Conservation (phyloP, 805 yeast species). For the Wickerhamomyces mucosus region DNA sequence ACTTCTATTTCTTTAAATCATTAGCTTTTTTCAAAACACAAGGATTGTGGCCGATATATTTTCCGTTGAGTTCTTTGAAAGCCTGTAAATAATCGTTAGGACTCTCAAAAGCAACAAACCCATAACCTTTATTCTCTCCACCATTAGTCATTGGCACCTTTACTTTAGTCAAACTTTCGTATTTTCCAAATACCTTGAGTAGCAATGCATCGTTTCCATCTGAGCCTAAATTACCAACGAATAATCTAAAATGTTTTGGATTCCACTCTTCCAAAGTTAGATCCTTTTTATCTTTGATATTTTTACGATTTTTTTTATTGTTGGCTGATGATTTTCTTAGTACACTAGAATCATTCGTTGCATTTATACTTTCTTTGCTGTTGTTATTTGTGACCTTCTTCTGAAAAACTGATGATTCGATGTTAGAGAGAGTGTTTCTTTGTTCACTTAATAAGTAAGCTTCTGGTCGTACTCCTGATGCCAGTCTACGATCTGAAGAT, state of each 20-base stretch:
- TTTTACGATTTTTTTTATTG: constrained; percentile 1
- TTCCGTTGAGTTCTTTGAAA: constrained; percentile 68
- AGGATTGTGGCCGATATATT: constrained; percentile 67
- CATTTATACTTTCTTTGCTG: too few species aligned
- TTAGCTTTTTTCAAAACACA: constrained; percentile 58
- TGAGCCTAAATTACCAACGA: constrained; percentile 65
- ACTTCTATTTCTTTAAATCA: constrained; percentile 22
- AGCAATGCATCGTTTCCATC: constrained; percentile 55
- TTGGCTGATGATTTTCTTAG: constrained; percentile 1
- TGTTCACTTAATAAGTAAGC: constrained; percentile 28
- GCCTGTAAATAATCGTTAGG: constrained; percentile 62
- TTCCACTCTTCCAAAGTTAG: constrained; percentile 62
- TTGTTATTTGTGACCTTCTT: constrained; percentile 9
- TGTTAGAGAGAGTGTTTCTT: too few species aligned
- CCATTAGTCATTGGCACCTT: constrained; percentile 45
- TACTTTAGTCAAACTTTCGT: constrained; percentile 44
- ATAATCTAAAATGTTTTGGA: constrained; percentile 59
- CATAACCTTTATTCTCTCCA: constrained; percentile 50
- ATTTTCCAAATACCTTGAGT: constrained; percentile 43
- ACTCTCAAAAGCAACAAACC: constrained; percentile 59
- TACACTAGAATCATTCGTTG: too few species aligned
- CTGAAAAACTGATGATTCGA: too few species aligned
- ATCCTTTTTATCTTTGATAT: too few species aligned
- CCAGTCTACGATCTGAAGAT: constrained; percentile 46
- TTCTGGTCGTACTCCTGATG: constrained; percentile 39